Conservation (phyloP, 2,329 filamentous ascomycete species). For the Aspergillus phoenicis region DNA sequence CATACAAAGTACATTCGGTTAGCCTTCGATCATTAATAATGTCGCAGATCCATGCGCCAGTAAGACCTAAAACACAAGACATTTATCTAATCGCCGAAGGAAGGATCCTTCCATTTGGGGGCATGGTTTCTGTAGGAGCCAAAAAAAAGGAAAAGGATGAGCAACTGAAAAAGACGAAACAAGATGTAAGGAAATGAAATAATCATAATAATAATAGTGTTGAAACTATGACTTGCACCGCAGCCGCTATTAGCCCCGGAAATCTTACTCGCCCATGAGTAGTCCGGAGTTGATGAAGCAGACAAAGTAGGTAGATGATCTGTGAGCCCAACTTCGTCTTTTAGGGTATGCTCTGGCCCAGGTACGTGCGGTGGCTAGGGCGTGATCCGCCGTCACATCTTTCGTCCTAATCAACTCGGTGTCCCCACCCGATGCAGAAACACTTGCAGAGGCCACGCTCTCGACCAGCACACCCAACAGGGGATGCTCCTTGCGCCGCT, state of each 20-base stretch:
- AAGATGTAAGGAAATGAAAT: background rate
- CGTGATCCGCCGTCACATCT: conserved; percentile 39
- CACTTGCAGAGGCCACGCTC: conserved; percentile 40
- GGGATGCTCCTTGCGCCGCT: conserved; percentile 18
- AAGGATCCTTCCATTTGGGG: background rate
- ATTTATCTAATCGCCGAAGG: background rate
- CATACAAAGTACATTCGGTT: background rate
- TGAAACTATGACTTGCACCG: conserved; percentile 18
- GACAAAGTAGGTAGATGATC: background rate
- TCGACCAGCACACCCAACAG: conserved; percentile 32
- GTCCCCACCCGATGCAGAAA: conserved; percentile 34
- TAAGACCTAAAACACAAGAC: background rate
- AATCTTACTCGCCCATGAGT: conserved; percentile 14
- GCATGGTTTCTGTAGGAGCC: background rate
- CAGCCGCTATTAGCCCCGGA: conserved; percentile 21
- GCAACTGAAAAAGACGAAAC: background rate
- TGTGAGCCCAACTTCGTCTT: conserved; percentile 4
- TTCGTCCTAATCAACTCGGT: conserved; percentile 28
- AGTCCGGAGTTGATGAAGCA: background rate
- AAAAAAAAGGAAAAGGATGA: background rate
- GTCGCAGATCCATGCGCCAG: conserved; percentile 3
- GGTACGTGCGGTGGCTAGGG: conserved; percentile 33
- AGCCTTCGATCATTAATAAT: conserved; percentile 1
- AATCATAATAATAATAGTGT: background rate
- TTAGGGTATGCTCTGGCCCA: conserved; percentile 18